phyloP scores from a whole-genome alignment of 2,329 filamentous ascomycete species.

The Colletotrichum siamense region DNA sequence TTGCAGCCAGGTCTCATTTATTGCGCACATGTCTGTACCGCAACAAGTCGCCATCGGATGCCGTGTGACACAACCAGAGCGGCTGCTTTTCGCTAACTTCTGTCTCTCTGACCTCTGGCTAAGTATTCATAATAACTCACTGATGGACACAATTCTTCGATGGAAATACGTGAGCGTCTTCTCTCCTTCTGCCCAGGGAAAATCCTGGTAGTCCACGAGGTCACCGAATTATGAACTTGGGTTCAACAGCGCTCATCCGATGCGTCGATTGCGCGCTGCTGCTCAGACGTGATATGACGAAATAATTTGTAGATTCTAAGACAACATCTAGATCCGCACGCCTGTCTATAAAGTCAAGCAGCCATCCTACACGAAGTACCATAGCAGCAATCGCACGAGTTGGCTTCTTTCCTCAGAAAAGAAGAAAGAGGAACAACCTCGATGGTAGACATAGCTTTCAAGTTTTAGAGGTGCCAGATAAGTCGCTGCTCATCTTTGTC shows the following conservation, averaged over 20 bases:
- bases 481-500: neutral
- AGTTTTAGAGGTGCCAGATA: neutral
- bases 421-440: neutral
- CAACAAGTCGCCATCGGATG: neutral
- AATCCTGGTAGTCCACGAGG: rapidly evolving
- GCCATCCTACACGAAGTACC: neutral
- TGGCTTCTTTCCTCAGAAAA: neutral
- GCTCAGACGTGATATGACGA: neutral
- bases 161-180: neutral
- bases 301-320: neutral
- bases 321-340: neutral
- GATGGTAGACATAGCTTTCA: rapidly evolving
- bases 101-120: neutral
- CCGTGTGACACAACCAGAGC: neutral
- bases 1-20: neutral
- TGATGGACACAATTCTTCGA: neutral
- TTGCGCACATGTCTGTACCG: neutral
- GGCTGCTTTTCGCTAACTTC: neutral
- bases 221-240: neutral
- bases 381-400: neutral
- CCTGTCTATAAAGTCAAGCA: neutral
- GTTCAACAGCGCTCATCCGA: neutral
- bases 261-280: neutral
- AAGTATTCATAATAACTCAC: neutral
- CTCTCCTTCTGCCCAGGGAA: neutral